Evolutionary conservation across 2,329 filamentous ascomycete genomes (phyloP).

Genomic region (Aspergillus proliferans): DNA sequence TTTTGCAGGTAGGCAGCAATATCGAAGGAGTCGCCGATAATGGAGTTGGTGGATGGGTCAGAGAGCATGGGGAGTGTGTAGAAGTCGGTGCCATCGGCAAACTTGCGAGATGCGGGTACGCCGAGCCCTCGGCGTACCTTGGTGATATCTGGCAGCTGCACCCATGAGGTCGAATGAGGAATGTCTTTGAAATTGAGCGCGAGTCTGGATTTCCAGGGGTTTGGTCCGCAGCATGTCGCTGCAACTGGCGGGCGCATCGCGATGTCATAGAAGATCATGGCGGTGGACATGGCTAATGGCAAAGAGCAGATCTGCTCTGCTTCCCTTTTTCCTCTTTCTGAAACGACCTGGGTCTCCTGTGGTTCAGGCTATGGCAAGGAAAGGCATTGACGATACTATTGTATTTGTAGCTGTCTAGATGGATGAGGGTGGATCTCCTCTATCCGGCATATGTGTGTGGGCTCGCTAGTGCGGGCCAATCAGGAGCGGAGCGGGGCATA

Average conservation of each 20-base stretch:
- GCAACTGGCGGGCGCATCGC: constrained; percentile 29
- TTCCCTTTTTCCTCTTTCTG: too few relatives aligned
- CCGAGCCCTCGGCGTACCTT: constrained; percentile 43
- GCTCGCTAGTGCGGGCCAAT: too few relatives aligned
- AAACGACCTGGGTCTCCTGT: too few relatives aligned
- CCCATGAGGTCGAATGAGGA: constrained; percentile 48
- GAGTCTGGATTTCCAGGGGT: constrained; percentile 47
- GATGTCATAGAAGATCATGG: constrained; percentile 46
- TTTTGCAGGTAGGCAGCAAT: constrained; percentile 57
- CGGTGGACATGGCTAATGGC: neutral
- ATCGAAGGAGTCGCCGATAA: constrained; percentile 59
- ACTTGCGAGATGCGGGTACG: constrained; percentile 48
- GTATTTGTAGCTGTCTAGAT: too few relatives aligned
- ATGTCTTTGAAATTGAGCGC: constrained; percentile 47
- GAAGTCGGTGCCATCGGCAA: constrained; percentile 53
- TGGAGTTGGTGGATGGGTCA: constrained; percentile 36
- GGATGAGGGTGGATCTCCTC: too few relatives aligned
- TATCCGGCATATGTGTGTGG: too few relatives aligned
- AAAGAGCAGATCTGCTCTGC: neutral
- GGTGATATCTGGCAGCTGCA: constrained; percentile 48
- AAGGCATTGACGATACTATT: too few relatives aligned
- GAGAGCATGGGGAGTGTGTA: constrained; percentile 55
- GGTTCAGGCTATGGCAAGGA: too few relatives aligned
- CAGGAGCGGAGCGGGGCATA: too few relatives aligned
- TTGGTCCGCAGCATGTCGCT: constrained; percentile 36